Evolutionary conservation across 78 protist species (phyloP).

Genomic region (Fonticula alba): DNA sequence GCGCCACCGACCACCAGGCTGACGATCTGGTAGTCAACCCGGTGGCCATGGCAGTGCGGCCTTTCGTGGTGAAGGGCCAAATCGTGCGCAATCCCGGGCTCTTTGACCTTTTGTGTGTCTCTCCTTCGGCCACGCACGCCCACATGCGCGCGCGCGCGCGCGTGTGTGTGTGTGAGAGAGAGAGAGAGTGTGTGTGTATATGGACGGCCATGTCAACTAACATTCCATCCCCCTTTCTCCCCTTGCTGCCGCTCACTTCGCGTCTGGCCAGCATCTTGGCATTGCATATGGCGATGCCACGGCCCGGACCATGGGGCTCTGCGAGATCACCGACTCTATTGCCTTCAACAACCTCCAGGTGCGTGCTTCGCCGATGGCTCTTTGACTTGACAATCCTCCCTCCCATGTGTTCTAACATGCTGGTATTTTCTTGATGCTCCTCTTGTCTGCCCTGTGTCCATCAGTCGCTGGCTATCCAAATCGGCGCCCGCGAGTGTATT

Average conservation of each 20-base stretch:
- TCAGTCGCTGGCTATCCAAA: background rate
- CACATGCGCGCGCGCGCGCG: background rate
- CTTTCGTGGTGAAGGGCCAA: background rate
- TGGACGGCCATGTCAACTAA: background rate
- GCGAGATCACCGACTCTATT: constrained; percentile 15
- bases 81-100: background rate
- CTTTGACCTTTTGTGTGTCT: background rate
- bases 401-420: too few relatives aligned
- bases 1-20: background rate
- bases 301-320: too few relatives aligned
- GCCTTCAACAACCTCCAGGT: too few relatives aligned
- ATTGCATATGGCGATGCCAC: too few relatives aligned
- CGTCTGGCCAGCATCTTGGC: too few relatives aligned
- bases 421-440: too few relatives aligned
- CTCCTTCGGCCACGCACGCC: background rate
- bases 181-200: background rate
- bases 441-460: too few relatives aligned
- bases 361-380: too few relatives aligned
- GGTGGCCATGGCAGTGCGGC: constrained; percentile 14
- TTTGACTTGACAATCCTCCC: too few relatives aligned
- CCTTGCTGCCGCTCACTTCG: background rate
- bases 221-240: background rate
- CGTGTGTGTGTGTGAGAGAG: background rate
- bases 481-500: background rate
- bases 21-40: background rate